phyloP scores from a whole-genome alignment of 768 basidiomycete species.

The Zangia roseola region DNA sequence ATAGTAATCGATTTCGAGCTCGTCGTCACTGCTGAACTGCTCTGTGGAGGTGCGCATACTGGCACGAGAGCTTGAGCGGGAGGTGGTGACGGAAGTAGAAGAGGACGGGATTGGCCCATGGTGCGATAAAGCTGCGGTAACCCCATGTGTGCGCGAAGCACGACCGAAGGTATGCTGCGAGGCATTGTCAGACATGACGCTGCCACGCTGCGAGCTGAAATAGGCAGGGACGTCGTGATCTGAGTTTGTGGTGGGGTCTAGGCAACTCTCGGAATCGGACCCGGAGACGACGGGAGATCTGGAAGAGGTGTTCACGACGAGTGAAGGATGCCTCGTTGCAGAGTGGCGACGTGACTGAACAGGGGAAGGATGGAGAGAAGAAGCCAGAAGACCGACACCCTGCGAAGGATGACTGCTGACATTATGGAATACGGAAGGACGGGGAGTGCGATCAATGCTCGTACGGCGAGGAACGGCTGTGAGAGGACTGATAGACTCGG shows the following conservation, averaged over 20 bases:
- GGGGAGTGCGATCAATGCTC: conserved; percentile 43
- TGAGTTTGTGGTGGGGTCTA: conserved; percentile 38
- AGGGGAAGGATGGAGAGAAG: conserved; percentile 11
- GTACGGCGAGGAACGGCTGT: conserved; percentile 22
- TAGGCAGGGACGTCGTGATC: conserved; percentile 27
- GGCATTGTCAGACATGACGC: conserved; percentile 38
- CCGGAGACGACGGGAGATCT: conserved; percentile 15
- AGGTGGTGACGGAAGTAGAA: conserved; percentile 41
- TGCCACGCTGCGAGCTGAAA: conserved; percentile 20
- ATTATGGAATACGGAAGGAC: conserved; percentile 38
- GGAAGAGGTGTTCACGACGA: not conserved
- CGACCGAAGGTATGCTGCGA: conserved; percentile 52
- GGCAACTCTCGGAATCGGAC: conserved; percentile 33
- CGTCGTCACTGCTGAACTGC: conserved; percentile 49
- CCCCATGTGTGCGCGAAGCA: conserved; percentile 33
- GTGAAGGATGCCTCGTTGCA: conserved; percentile 2
- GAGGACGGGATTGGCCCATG: conserved; percentile 37
- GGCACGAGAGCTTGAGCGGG: conserved; percentile 33
- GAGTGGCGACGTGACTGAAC: conserved; percentile 18
- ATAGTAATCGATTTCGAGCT: conserved; percentile 42
- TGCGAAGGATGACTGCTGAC: conserved; percentile 37
- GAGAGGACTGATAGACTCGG: conserved; percentile 39
- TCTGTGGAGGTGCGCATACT: conserved; percentile 31
- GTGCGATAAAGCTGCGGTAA: conserved; percentile 18
- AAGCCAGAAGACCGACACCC: conserved; percentile 27